These are phyloP conservation scores for Elaeagnus macrophylla DNA, from an alignment of 306 rosid species.

Conservation along the genomic window DNA sequence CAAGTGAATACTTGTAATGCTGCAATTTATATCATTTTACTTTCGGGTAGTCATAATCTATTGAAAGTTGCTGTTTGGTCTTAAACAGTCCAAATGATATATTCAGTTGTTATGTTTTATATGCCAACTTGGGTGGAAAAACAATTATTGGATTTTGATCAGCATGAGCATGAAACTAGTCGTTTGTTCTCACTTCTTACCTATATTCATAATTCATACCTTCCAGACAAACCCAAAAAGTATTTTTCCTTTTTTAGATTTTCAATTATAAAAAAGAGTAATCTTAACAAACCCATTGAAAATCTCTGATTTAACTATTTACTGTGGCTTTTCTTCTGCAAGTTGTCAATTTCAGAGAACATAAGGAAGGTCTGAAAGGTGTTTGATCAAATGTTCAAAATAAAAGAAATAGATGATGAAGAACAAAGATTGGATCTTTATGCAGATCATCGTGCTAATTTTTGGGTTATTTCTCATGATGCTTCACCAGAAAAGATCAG, in stretches of 20 bases:
- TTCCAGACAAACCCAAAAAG: neutral
- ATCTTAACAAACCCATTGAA: neutral
- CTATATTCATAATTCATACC: neutral
- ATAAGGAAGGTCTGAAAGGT: neutral
- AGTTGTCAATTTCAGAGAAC: conserved; percentile 14
- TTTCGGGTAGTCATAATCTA: conserved; percentile 1
- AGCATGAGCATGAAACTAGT: neutral
- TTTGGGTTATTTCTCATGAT: conserved; percentile 10
- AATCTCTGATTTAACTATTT: neutral
- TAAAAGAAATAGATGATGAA: conserved; percentile 14
- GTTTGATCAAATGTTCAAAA: conserved; percentile 16
- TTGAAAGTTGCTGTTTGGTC: conserved; percentile 2
- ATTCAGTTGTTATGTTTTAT: neutral
- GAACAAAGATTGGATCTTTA: conserved; percentile 10
- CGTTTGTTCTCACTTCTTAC: neutral
- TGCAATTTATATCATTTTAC: neutral
- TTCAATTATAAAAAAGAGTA: neutral
- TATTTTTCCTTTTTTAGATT: neutral
- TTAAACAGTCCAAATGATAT: neutral
- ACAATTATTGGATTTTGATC: neutral
- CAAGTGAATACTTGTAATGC: neutral
- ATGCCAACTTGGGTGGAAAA: neutral
- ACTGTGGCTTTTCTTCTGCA: conserved; percentile 13
- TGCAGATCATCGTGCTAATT: conserved; percentile 10
- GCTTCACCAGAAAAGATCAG: conserved; percentile 9